phyloP scores from a whole-genome alignment of 1,139 yeast species.

The Oligophagozyma castellii region DNA sequence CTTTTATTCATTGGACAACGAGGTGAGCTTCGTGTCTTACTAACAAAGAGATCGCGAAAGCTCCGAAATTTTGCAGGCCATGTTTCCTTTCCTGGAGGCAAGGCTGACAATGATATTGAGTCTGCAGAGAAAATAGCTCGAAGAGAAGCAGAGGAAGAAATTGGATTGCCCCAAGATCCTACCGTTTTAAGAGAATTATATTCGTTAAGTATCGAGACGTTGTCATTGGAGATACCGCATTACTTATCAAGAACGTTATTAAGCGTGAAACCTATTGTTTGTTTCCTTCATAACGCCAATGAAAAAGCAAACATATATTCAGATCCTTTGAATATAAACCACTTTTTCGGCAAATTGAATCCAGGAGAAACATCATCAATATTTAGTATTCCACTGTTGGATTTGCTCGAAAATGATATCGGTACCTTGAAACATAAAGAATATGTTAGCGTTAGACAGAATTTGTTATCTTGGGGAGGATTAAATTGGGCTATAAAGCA shows the following conservation, averaged over 20 bases:
- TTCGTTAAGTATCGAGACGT: slow-evolving; percentile 33
- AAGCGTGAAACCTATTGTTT: slow-evolving; percentile 74
- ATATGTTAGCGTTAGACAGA: slow-evolving; percentile 26
- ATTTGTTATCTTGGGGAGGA: slow-evolving; percentile 46
- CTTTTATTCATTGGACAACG: slow-evolving; percentile 54
- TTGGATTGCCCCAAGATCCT: slow-evolving; percentile 51
- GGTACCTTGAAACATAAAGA: slow-evolving; percentile 13
- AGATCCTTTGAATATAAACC: slow-evolving; percentile 12
- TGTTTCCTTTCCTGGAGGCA: slow-evolving; percentile 83
- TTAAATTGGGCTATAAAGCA: slow-evolving; percentile 52
- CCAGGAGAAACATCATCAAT: slow-evolving; percentile 63
- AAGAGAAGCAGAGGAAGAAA: slow-evolving; percentile 78
- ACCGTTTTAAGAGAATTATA: slow-evolving; percentile 30
- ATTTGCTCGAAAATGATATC: slow-evolving; percentile 28
- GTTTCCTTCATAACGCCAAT: slow-evolving; percentile 35
- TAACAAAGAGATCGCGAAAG: slow-evolving; percentile 62
- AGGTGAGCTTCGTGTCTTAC: slow-evolving; percentile 64
- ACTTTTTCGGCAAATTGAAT: slow-evolving; percentile 30
- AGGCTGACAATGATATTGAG: slow-evolving; percentile 55
- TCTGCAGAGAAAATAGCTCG: slow-evolving; percentile 60
- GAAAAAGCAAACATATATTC: slow-evolving; percentile 24
- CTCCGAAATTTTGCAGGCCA: slow-evolving; percentile 73
- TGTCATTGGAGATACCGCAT: slow-evolving; percentile 38
- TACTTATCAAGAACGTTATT: slow-evolving; percentile 68
- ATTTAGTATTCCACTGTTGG: slow-evolving; percentile 54